Conservation (phyloP, 805 yeast species). For the Candida nanaspora region DNA sequence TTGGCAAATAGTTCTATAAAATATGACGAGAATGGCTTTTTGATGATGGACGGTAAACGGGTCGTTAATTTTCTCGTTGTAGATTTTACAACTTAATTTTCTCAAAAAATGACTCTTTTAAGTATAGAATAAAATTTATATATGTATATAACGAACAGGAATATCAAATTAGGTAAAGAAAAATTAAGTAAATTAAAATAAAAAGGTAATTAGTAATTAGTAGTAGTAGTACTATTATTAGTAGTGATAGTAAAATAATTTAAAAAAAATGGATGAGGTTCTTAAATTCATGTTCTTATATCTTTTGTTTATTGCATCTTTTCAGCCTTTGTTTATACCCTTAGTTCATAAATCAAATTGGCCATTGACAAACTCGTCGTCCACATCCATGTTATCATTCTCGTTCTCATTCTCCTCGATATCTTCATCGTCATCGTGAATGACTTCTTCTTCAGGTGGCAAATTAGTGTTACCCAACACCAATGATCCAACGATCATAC, state of each 20-base stretch:
- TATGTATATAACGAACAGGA: not conserved
- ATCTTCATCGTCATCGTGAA: constrained; percentile 57
- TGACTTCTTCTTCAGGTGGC: constrained; percentile 80
- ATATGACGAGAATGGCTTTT: not conserved
- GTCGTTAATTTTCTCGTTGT: not conserved
- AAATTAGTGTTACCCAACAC: constrained; percentile 74
- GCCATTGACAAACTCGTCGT: constrained; percentile 83
- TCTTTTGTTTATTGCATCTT: no score
- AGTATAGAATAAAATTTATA: not conserved
- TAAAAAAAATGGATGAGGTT: not conserved
- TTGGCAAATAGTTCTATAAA: not conserved
- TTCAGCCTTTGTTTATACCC: no score
- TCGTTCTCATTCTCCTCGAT: constrained; percentile 36
- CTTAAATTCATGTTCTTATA: no score
- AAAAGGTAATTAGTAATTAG: not conserved
- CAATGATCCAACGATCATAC: constrained; percentile 50
- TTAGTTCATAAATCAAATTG: constrained; percentile 77
- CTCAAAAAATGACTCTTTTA: not conserved
- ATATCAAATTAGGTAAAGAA: not conserved
- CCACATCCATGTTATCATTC: constrained; percentile 40
- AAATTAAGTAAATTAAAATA: not conserved
- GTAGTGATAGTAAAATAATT: not conserved
- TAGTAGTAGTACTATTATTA: no score
- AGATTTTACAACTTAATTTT: not conserved
- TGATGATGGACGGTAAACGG: not conserved